Conservation (phyloP, 768 basidiomycete species). For the Amanita jacksonii region DNA sequence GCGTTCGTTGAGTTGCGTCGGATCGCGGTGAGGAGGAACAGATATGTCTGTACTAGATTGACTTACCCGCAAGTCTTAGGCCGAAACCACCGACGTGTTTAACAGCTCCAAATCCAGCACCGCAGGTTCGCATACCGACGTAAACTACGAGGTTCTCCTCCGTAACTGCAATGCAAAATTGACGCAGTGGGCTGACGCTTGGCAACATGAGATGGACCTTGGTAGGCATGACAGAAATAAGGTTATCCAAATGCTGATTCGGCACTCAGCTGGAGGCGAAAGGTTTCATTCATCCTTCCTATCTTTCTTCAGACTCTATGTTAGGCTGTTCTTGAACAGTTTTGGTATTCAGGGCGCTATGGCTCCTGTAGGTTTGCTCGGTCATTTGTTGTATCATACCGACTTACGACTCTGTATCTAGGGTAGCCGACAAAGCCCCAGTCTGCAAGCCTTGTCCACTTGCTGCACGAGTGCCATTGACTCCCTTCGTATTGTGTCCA, state of each 20-base stretch:
- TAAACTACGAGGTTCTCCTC: conserved; percentile 66
- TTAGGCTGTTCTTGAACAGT: conserved; percentile 75
- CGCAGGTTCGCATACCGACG: conserved; percentile 41
- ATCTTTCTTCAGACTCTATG: conserved; percentile 67
- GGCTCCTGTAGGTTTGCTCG: conserved; percentile 34
- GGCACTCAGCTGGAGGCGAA: conserved; percentile 51
- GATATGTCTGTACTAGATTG: not conserved
- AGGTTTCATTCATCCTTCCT: conserved; percentile 71
- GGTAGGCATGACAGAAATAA: conserved; percentile 30
- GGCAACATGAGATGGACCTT: conserved; percentile 65
- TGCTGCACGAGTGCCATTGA: conserved; percentile 72
- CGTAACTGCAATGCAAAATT: conserved; percentile 65
- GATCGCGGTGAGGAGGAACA: conserved; percentile 51
- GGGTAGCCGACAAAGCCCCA: conserved; percentile 50
- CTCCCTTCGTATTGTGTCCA: conserved; percentile 59
- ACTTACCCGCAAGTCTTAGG: conserved; percentile 27
- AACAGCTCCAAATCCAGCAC: conserved; percentile 38
- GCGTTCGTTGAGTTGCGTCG: conserved; percentile 71
- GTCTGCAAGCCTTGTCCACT: conserved; percentile 55
- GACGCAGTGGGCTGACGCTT: conserved; percentile 61
- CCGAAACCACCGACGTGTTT: conserved; percentile 74
- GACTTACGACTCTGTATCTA: conserved; percentile 16
- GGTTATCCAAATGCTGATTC: not conserved
- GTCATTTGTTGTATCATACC: conserved; percentile 1
- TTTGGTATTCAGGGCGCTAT: conserved; percentile 67